Evolutionary conservation across 148 eudicot genomes (phyloP), one percentile per base, ranked within the genome.

Genomic region (Arbutus unedo): DNA sequence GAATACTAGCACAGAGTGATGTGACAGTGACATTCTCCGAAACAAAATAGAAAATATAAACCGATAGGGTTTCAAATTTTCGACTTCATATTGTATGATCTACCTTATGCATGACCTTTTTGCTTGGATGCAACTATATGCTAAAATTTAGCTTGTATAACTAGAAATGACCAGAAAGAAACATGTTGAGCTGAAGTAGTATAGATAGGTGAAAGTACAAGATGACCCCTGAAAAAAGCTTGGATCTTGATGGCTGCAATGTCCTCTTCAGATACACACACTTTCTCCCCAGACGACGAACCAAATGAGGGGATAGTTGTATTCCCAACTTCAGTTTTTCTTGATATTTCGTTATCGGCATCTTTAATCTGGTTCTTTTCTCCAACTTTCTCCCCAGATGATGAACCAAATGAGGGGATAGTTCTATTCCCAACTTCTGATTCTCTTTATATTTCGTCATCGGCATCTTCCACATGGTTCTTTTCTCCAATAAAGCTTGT

Each of bases 191-290:
- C 8, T 60, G 67, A 60, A 21, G 67, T 60, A 60, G 67, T 21
- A 9, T 60, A 60, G 25, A 60, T 0, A 60, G 38, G 67, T 60
- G 67, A 7, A 7, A 2, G 47, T 93, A 95, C 98, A 81, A 93
- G 90, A 90, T 95, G 94, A 64, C 88, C 94, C 92, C 98, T 89
- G 88, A 93, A 95, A 81, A 76, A 84, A 19, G 97, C 80, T 81
- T 95, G 98, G 79, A 95, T 89, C 54, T 76, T 85, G 77, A 89
- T 81, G 83, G 95, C 89, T 38, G 98, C 95, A 41, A 77, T 76
- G 16, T 88, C 94, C 81, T 92, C 88, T 70, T 79, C 78, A 56
- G 89, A 79, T 54, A 81, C 38, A 31, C 38, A 60, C 78, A 77
- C 43, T 57, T 53, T 45, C 77, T 19, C 56, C 82, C 2, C 79